Evolutionary conservation across 2,329 filamentous ascomycete species (phyloP), one percentile per base, ranked within the genome.

Genomic region (Fusarium sp.): DNA sequence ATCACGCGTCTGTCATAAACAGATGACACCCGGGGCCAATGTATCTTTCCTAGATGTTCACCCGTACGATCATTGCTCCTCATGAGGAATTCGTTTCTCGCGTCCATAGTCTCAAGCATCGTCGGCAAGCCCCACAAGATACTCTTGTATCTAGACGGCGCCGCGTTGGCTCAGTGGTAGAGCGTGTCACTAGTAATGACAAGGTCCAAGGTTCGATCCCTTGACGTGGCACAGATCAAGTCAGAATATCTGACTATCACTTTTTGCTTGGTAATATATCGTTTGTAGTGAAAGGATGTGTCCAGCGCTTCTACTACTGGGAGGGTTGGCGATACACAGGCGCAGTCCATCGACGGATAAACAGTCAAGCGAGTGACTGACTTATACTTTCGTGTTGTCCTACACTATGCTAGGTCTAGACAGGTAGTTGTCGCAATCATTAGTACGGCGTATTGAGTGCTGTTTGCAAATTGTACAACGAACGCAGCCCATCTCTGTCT

Each of bases 181-280:
- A 58, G 46, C 55, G 46, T 52, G 44, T 57, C 43, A 49, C 53
- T 40, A 40, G 52, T 46, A 55, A 50, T 49, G 53, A 56, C 42
- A 56, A 47, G 29, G 22, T 46, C 53, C 30, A 55, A 55, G 29
- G 29, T 34, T 46, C 16, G 20, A 55, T 34, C 42, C 29, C 42
- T 46, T 46, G 42, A 45, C 29, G 52, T 46, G 42, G 42, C 42
- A 55, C 2, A 22, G 7, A 3, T 4, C 7, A 15, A 12, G 22
- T 27, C 20, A 24, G 20, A 34, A 6, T 1, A 20, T 16, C 53
- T 9, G n/a, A 6, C n/a, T 8, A 9, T 25, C 3, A 14, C 6
- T 27, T 53, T 42, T 53, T 53, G 45, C 9, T 30, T 20, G 18
- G 8, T 12, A 25, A 15, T 15, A 38, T 29, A 5, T 5, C 0